Percentiles rank a stretch among this genome's conserved stretches.
Conservation (phyloP, 768 basidiomycete species). For the Lentinula lateritia region DNA sequence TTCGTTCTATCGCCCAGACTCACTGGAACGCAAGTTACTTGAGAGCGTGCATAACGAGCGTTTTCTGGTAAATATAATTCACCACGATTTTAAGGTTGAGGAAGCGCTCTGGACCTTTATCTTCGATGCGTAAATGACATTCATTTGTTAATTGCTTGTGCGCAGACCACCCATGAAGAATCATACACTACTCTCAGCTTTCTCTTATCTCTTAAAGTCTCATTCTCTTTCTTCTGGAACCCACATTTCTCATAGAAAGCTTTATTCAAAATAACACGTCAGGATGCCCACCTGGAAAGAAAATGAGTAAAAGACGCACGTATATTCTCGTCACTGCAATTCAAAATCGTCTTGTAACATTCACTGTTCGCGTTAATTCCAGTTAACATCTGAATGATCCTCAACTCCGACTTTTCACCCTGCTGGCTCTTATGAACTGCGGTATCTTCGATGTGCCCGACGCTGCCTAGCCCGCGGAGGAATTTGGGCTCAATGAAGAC, state of each 20-base stretch:
- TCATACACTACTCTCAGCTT: no score
- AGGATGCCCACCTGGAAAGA: background rate
- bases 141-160: no score
- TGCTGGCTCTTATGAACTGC: slow-evolving; percentile 85
- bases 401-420: slow-evolving; percentile 86
- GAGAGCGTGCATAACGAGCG: slow-evolving; percentile 63
- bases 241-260: slow-evolving; percentile 99
- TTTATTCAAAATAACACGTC: slow-evolving; percentile 22
- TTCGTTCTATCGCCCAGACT: slow-evolving; percentile 72
- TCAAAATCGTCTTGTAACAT: slow-evolving; percentile 95
- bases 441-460: slow-evolving; percentile 98
- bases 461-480: slow-evolving; percentile 74
- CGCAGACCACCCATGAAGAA: no score
- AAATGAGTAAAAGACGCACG: slow-evolving; percentile 50
- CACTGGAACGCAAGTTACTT: slow-evolving; percentile 67
- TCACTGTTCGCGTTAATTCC: slow-evolving; percentile 74
- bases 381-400: slow-evolving; percentile 82
- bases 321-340: slow-evolving; percentile 87
- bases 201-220: slow-evolving; percentile 32
- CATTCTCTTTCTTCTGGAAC: slow-evolving; percentile 82
- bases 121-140: slow-evolving; percentile 25
- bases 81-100: slow-evolving; percentile 85
- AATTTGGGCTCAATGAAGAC: slow-evolving; percentile 95
- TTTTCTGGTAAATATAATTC: slow-evolving; percentile 90
- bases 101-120: slow-evolving; percentile 85